A percentile compares a stretch with the other conserved stretches of the same genome.
phyloP scores from a whole-genome alignment of 805 yeast genomes.

The Isabelozyma rhagii region DNA sequence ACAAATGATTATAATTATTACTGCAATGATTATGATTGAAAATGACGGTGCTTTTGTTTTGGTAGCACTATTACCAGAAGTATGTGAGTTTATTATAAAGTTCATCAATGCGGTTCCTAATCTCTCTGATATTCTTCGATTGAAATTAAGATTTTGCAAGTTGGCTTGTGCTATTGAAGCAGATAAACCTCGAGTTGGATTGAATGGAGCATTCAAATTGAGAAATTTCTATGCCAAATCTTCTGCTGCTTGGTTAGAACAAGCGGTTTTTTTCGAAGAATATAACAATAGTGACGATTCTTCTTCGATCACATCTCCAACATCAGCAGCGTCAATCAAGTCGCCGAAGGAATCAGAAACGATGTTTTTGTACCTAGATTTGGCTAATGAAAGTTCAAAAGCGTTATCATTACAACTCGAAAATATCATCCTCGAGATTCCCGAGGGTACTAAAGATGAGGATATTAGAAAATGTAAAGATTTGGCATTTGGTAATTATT shows the following conservation, averaged over 20 bases:
- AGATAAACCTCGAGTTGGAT: constrained; percentile 29
- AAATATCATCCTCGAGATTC: constrained; percentile 57
- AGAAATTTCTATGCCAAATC: constrained; percentile 48
- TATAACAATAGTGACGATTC: constrained; percentile 1
- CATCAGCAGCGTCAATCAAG: constrained; percentile 2
- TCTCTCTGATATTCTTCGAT: constrained; percentile 25
- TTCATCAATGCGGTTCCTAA: constrained; percentile 27
- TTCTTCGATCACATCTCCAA: neutral
- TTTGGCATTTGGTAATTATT: constrained; percentile 66
- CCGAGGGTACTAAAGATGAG: constrained; percentile 50
- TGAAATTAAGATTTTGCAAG: constrained; percentile 44
- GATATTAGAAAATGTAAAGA: constrained; percentile 55
- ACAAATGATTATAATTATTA: constrained; percentile 46
- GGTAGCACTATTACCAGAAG: constrained; percentile 27
- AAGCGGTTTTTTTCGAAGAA: constrained; percentile 42
- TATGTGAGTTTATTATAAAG: constrained; percentile 23
- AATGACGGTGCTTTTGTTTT: constrained; percentile 35
- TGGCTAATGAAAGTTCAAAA: constrained; percentile 62
- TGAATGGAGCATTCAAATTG: constrained; percentile 43
- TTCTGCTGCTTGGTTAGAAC: constrained; percentile 53
- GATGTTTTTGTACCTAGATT: constrained; percentile 51
- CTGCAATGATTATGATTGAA: constrained; percentile 32
- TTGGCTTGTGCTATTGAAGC: constrained; percentile 32
- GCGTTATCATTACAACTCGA: constrained; percentile 55
- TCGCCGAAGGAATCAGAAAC: constrained; percentile 36